A percentile compares a stretch with the other conserved stretches of the same genome.
These are phyloP conservation scores for Schizochytrium sp. DNA, from an alignment of 108 stramenopile genomes.

Conservation along the genomic window DNA sequence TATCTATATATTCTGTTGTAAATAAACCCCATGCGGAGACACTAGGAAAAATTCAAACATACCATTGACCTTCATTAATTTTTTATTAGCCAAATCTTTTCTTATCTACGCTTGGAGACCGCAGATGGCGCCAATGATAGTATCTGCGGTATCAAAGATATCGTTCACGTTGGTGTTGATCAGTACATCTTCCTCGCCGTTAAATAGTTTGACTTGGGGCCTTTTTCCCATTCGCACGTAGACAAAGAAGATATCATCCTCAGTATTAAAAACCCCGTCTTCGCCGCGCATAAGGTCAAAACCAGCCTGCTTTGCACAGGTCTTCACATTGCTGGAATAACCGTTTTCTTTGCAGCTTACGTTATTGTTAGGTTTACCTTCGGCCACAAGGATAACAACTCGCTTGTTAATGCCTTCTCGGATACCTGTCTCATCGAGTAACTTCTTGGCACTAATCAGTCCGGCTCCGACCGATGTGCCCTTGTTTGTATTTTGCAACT, in stretches of 20 bases:
- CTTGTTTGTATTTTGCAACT: neutral
- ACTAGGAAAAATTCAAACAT: too few species aligned
- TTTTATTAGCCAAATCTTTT: too few species aligned
- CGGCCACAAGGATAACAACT: neutral
- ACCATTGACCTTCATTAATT: too few species aligned
- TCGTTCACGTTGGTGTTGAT: neutral
- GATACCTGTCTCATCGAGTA: neutral
- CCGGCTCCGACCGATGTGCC: neutral
- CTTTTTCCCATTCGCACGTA: conserved; percentile 5
- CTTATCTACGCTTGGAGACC: too few species aligned
- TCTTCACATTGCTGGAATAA: neutral
- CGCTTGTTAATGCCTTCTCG: conserved; percentile 18
- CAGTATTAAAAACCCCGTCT: neutral
- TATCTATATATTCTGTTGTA: too few species aligned
- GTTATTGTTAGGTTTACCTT: conserved; percentile 18
- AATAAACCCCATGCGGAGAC: too few species aligned
- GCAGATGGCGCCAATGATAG: neutral
- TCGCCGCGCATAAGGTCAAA: neutral
- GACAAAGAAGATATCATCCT: conserved; percentile 21
- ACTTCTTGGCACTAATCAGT: neutral
- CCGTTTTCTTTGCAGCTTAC: neutral
- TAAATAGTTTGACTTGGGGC: neutral
- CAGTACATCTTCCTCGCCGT: neutral
- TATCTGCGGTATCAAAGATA: neutral
- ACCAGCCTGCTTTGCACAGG: neutral